Percentiles rank a stretch among this genome's conserved stretches.
phyloP scores from a whole-genome alignment of 192 early-diverging fungal genomes.

The Rhizoclosmatium globosum region DNA sequence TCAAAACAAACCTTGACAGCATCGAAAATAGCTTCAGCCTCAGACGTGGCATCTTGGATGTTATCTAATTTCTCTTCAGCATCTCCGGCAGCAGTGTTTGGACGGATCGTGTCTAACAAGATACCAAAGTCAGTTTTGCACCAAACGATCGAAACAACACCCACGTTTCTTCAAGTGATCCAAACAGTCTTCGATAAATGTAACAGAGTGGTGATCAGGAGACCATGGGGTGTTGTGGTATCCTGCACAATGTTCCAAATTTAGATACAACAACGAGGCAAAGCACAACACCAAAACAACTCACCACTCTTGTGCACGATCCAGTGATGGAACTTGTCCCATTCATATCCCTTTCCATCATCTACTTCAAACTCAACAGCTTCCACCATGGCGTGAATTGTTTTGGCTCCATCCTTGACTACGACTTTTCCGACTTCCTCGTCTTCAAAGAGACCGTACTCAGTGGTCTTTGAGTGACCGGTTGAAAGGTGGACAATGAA shows the following conservation, averaged over 20 bases:
- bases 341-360: conserved; percentile 22
- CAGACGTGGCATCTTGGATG: not conserved
- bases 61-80: not conserved
- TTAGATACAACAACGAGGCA: not conserved
- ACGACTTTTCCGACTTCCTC: not conserved
- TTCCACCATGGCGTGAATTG: conserved; percentile 13
- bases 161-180: conserved; percentile 7
- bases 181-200: not conserved
- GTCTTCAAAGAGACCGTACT: not conserved
- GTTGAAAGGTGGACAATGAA: conserved; percentile 1
- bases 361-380: conserved; percentile 18
- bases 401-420: conserved; percentile 7
- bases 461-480: not conserved
- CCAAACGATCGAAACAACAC: not conserved
- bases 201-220: not conserved
- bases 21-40: not conserved
- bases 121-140: not conserved
- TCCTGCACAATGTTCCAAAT: not conserved
- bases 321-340: conserved; percentile 27
- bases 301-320: conserved; percentile 16
- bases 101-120: conserved; percentile 9
- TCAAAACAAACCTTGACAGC: not conserved
- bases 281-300: not conserved
- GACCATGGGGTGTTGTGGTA: conserved; percentile 23
- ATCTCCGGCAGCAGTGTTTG: not conserved